phyloP scores from a whole-genome alignment of 2,329 filamentous ascomycete genomes.

The Paramyrothecium sp. region DNA sequence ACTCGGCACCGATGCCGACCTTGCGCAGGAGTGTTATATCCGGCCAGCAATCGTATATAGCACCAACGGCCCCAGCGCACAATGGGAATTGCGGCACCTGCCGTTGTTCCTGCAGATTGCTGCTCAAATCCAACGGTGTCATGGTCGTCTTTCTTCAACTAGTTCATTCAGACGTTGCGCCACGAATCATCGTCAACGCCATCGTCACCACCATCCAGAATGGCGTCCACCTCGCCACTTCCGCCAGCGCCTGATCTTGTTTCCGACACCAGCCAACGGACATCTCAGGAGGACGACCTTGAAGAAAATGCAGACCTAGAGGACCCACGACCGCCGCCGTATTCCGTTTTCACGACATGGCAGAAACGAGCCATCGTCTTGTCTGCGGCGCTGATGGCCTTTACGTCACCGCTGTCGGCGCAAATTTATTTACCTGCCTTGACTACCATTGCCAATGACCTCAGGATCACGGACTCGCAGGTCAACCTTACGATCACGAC shows the following conservation, averaged over 20 bases:
- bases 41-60: not conserved
- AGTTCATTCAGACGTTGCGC: no score
- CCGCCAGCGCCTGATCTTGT: not conserved
- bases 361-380: slow-evolving; percentile 40
- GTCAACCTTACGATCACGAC: slow-evolving; percentile 54
- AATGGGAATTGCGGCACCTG: no score
- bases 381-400: slow-evolving; percentile 33
- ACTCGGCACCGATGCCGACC: not conserved
- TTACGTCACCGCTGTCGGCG: slow-evolving; percentile 45
- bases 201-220: not conserved
- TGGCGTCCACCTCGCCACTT: not conserved
- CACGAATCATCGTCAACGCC: no score
- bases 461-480: slow-evolving; percentile 37
- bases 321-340: slow-evolving; percentile 17
- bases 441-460: slow-evolving; percentile 43
- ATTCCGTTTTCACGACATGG: slow-evolving; percentile 36
- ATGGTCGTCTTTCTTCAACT: no score
- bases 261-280: not conserved
- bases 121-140: no score
- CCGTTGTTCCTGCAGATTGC: no score
- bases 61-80: no score
- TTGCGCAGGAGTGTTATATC: not conserved
- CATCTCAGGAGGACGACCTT: not conserved
- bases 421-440: slow-evolving; percentile 57
- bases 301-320: not conserved